Conservation (phyloP, 179 eudicot genomes). For the Actinidia arguta region DNA sequence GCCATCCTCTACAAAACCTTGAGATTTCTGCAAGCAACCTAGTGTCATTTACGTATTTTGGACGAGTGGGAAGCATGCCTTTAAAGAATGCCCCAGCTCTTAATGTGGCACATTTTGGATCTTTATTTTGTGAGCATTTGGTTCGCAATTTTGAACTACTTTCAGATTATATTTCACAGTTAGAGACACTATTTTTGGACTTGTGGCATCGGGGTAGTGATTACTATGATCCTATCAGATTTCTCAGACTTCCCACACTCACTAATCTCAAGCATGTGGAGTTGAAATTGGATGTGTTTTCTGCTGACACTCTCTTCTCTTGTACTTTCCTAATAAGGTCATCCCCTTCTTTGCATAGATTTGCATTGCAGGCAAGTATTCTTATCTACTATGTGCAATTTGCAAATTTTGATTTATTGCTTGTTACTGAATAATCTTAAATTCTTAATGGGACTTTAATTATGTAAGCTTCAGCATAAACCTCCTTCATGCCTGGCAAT, state of each 20-base stretch:
- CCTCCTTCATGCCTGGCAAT: neutral
- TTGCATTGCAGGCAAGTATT: neutral
- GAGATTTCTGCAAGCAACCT: conserved; percentile 3
- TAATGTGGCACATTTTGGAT: neutral
- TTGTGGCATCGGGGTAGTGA: neutral
- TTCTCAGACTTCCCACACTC: neutral
- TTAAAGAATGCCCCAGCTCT: neutral
- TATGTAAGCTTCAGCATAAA: neutral
- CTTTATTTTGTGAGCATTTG: neutral
- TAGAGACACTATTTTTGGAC: neutral
- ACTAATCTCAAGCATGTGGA: neutral
- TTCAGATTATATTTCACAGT: neutral
- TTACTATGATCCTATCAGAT: neutral
- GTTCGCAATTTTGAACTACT: neutral
- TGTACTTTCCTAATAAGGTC: neutral
- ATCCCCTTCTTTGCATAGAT: neutral
- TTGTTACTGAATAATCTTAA: neutral
- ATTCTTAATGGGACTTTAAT: neutral
- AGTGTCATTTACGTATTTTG: neutral
- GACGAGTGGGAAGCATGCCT: neutral
- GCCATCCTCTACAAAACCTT: neutral
- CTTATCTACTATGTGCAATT: neutral
- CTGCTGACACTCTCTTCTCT: neutral
- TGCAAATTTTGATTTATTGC: neutral
- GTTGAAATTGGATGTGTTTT: neutral